Base-by-base conservation (phyloP, 805 yeast species). In the Saturnispora silvae region DNA sequence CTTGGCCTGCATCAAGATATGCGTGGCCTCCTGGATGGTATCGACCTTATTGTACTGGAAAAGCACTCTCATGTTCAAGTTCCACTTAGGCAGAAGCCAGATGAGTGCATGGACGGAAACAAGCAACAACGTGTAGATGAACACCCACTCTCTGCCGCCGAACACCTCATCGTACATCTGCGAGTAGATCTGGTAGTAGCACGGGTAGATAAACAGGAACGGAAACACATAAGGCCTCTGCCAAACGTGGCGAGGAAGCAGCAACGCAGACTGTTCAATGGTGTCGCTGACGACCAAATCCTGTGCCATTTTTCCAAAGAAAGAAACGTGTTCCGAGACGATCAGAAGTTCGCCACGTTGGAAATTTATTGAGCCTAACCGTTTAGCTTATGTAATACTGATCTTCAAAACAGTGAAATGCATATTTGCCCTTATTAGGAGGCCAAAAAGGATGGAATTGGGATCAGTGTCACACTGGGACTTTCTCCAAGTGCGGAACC, bases 51-150 rank as follows among this genome's bases (percentile, higher is more conserved):
- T 7, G 51, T 81, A 85, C 53, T 86, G 82, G 63, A 89, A 85
- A 3, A 59, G 57, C 25, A 83, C 72, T 42, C 75, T 72, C 37
- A 89, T 60, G 34, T 72, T 68, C 42, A 86, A 70, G 54, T 77
- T 85, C 98, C 98, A 89, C 51, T 81, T 80, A n/a, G 97, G 96
- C 73, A 85, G 72, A 56, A 89, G 71, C 79, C 86, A 70, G 40
- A 89, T 64, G 54, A 89, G 64, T 31, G 77, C 63, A 54, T 89
- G 94, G 41, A 81, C 43, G 2, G 95, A 75, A 26, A 80, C 57
- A 35, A 87, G 66, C 5, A 86, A 58, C 42, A 94, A 80, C 18
- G 85, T 64, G 52, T 75, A 87, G 26, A 89, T 92, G 57, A 83
- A 84, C 0, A 97, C 92, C 97, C 98, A 92, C 61, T 89, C 98